These are phyloP conservation scores for Eucalyptus erythrocorys DNA, from an alignment of 345 rosid genomes.

Conservation along the genomic window DNA sequence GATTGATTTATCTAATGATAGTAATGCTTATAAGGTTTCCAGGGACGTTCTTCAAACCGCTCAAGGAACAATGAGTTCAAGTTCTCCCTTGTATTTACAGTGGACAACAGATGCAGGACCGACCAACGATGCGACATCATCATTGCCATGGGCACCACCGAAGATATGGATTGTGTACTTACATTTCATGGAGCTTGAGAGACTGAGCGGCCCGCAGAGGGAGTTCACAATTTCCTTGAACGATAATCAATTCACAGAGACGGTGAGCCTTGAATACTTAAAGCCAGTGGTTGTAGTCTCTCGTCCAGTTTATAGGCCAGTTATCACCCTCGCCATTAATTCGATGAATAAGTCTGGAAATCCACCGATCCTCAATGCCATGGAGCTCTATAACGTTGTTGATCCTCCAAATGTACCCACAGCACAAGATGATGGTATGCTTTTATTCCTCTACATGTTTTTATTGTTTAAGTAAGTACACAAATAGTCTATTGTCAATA, in stretches of 20 bases:
- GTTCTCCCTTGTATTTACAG: background rate
- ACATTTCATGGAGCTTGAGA: constrained; percentile 8
- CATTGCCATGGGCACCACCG: background rate
- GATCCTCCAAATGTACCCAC: constrained; percentile 4
- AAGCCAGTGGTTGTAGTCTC: background rate
- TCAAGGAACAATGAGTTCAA: background rate
- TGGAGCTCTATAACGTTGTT: constrained; percentile 12
- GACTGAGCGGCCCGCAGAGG: background rate
- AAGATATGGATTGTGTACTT: background rate
- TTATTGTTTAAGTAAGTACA: background rate
- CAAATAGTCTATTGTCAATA: background rate
- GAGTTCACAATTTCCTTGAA: background rate
- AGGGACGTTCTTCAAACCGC: accelerated
- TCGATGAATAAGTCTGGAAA: background rate
- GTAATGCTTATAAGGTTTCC: background rate
- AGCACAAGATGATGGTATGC: background rate
- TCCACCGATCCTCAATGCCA: constrained; percentile 13
- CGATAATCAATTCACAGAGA: background rate
- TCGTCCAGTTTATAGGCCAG: background rate
- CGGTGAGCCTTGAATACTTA: background rate
- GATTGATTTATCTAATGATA: background rate
- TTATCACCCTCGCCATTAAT: background rate
- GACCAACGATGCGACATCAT: accelerated
- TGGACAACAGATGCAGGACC: accelerated
- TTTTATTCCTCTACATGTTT: background rate